phyloP scores from a whole-genome alignment of 1,284 basidiomycete genomes.

The Moesziomyces globuligerus region DNA sequence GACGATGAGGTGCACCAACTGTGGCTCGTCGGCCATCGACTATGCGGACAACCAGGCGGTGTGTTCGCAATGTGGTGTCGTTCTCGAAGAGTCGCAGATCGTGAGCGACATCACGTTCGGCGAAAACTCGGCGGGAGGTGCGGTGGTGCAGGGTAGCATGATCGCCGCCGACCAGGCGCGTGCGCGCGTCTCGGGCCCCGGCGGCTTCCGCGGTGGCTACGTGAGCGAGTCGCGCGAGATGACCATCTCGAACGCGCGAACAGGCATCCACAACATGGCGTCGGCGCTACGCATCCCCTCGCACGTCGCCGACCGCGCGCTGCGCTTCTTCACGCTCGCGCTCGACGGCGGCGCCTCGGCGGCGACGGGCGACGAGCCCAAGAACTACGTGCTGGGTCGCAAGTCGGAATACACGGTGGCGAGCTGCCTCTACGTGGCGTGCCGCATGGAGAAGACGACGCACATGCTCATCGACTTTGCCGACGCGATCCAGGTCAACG shows the following conservation, averaged over 20 bases:
- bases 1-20: slow-evolving; percentile 61
- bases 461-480: slow-evolving; percentile 99
- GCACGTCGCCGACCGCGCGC: slow-evolving; percentile 81
- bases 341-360: slow-evolving; percentile 76
- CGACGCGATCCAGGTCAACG: slow-evolving; percentile 77
- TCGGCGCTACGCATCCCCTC: slow-evolving; percentile 81
- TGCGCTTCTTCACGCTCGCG: slow-evolving; percentile 89
- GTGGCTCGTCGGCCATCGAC: slow-evolving; percentile 58
- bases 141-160: slow-evolving; percentile 93
- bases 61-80: slow-evolving; percentile 69
- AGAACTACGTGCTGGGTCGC: slow-evolving; percentile 73
- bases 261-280: slow-evolving; percentile 83
- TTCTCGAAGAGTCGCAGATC: slow-evolving; percentile 92
- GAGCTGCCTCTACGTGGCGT: slow-evolving; percentile 93
- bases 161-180: slow-evolving; percentile 87
- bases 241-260: slow-evolving; percentile 85
- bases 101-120: slow-evolving; percentile 93
- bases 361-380: slow-evolving; percentile 54
- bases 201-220: slow-evolving; percentile 61
- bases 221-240: slow-evolving; percentile 74
- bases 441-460: slow-evolving; percentile 84
- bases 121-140: slow-evolving; percentile 89
- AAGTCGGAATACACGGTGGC: slow-evolving; percentile 92
- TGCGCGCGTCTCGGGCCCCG: slow-evolving; percentile 59
- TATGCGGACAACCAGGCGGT: slow-evolving; percentile 57